phyloP scores from a whole-genome alignment of 2,329 filamentous ascomycete genomes.

The Rutstroemia sp. region DNA sequence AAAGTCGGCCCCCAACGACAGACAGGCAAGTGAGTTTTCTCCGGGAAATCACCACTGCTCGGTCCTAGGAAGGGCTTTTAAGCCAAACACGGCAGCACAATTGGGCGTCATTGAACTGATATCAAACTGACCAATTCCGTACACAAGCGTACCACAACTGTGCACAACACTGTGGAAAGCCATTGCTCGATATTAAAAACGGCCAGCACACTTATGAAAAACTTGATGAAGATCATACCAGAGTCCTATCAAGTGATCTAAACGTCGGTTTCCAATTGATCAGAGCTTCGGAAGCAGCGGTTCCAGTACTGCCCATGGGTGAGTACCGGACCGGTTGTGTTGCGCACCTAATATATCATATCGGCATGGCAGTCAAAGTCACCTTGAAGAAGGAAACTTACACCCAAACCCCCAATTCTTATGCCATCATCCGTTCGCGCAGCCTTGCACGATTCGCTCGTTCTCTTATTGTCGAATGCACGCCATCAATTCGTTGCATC shows the following conservation, averaged over 20 bases:
- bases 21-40: background rate
- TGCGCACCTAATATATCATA: background rate
- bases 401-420: background rate
- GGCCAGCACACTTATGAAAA: background rate
- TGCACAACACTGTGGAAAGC: background rate
- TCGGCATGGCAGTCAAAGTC: background rate
- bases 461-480: slow-evolving; percentile 13
- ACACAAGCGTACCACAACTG: background rate
- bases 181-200: background rate
- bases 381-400: background rate
- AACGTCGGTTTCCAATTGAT: background rate
- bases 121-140: background rate
- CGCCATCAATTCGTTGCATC: slow-evolving; percentile 20
- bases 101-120: background rate
- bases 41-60: background rate
- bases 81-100: background rate
- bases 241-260: background rate
- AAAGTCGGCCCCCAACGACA: too few species aligned
- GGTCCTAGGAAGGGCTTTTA: too few species aligned
- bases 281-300: background rate
- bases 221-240: background rate
- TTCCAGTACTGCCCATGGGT: background rate
- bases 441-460: slow-evolving; percentile 24
- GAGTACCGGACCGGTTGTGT: background rate
- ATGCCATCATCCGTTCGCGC: slow-evolving; percentile 18